Percentiles rank a stretch among this genome's conserved stretches.
These are phyloP conservation scores for Boechera retrofracta DNA, from an alignment of 345 rosid species.

Conservation along the genomic window DNA sequence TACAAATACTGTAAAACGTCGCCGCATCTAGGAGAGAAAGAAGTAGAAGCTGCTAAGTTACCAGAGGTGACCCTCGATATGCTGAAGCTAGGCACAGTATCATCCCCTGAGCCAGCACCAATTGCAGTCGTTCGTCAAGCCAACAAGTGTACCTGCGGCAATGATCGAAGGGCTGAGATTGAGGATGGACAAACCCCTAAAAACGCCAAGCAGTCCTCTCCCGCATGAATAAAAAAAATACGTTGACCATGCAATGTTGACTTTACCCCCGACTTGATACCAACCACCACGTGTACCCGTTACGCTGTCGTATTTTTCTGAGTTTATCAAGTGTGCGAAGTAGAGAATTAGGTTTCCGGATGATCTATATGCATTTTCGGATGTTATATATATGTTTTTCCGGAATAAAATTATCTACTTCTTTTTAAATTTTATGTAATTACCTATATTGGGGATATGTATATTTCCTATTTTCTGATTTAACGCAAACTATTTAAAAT, in stretches of 20 bases:
- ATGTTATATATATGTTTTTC: conserved; percentile 36
- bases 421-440: conserved; percentile 40
- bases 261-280: conserved; percentile 38
- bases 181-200: conserved; percentile 31
- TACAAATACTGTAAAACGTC: conserved; percentile 52
- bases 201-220: conserved; percentile 44
- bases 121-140: conserved; percentile 22
- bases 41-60: conserved; percentile 44
- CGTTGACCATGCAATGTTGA: conserved; percentile 41
- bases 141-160: conserved; percentile 44
- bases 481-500: conserved; percentile 25
- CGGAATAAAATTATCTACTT: conserved; percentile 27
- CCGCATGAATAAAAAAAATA: conserved; percentile 15
- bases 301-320: conserved; percentile 42
- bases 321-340: conserved; percentile 48
- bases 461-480: conserved; percentile 46
- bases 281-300: conserved; percentile 41
- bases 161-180: conserved; percentile 41
- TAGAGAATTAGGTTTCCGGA: conserved; percentile 26
- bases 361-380: conserved; percentile 33
- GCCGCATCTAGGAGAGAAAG: conserved; percentile 43
- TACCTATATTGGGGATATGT: conserved; percentile 43
- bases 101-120: conserved; percentile 40
- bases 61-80: conserved; percentile 43
- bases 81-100: conserved; percentile 41